These are phyloP conservation scores for Diplodia intermedia DNA, from an alignment of 2,329 filamentous ascomycete genomes.

Conservation along the genomic window DNA sequence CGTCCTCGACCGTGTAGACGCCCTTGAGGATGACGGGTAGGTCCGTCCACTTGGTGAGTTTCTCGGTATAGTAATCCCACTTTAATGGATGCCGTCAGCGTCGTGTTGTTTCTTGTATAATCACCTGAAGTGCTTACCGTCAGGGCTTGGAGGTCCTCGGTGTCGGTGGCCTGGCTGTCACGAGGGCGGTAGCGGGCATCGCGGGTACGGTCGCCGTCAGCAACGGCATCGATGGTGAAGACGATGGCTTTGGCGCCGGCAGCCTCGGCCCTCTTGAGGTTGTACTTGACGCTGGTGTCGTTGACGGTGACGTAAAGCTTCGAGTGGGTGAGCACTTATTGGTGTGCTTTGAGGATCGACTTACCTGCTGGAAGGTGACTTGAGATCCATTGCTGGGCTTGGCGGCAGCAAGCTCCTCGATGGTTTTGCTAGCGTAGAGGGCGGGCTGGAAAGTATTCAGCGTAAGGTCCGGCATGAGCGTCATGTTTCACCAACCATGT, in stretches of 20 bases:
- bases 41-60: slow-evolving; percentile 46
- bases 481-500: slow-evolving; percentile 46
- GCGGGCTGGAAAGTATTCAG: slow-evolving; percentile 36
- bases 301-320: slow-evolving; percentile 50
- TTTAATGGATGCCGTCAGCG: not conserved
- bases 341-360: not conserved
- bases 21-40: slow-evolving; percentile 52
- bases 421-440: slow-evolving; percentile 36
- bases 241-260: slow-evolving; percentile 51
- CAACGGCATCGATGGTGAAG: slow-evolving; percentile 51
- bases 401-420: slow-evolving; percentile 46
- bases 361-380: slow-evolving; percentile 28
- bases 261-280: slow-evolving; percentile 44
- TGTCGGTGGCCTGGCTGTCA: slow-evolving; percentile 43
- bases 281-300: slow-evolving; percentile 41
- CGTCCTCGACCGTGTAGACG: slow-evolving; percentile 50
- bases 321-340: slow-evolving; percentile 42
- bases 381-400: slow-evolving; percentile 30
- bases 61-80: slow-evolving; percentile 43
- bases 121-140: not conserved
- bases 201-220: slow-evolving; percentile 48
- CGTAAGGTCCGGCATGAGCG: not conserved
- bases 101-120: not conserved
- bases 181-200: slow-evolving; percentile 44
- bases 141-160: slow-evolving; percentile 39